Base-by-base conservation (phyloP, 2,329 filamentous ascomycete species). In the Onygena corvina region DNA sequence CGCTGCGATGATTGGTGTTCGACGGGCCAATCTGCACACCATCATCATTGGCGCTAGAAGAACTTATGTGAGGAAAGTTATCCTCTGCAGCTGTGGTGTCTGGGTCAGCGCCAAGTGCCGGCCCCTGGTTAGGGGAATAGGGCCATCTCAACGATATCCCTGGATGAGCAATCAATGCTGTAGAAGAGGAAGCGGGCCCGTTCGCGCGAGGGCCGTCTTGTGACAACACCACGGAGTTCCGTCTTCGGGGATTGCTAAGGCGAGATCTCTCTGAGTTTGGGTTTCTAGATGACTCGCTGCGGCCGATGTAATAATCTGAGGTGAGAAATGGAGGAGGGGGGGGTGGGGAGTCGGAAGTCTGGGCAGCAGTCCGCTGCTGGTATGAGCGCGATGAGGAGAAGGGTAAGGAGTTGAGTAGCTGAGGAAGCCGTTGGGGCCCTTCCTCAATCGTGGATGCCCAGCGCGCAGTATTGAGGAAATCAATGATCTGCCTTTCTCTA, bases 401-500 rank as follows among this genome's bases (percentile, higher is more conserved):
- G 30, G 60, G 55, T 49, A 63, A 58, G 34, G 58, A 50, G 45
- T 54, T 61, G 47, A 58, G 49, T 52, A 63, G 62, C 11, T 57
- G 52, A 34, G 59, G 56, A 33, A 60, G 58, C 63, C 65, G 16
- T 31, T 45, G 44, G 11, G 31, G 38, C 1, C 53, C 53, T 46
- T 54, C 54, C 47, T 56, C 53, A 49, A 50, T 53, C 16, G 53
- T 47, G 27, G 65, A 61, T 5, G 64, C 61, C 62, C 63, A 69
- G 34, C 67, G 63, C 34, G 65, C 64, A 18, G 65, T 62, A 52
- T 69, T 68, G 52, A 71, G 53, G 48, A 67, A 68, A 42, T 70
- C 66, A 51, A 70, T 62, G 29, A 71, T 67, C 49, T 67, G 58
- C 48, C 68, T 62, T 55, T 71, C 68, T 46, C 66, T 61, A 48